Percentiles rank a stretch among this genome's conserved stretches.
Conservation (phyloP, 345 rosid genomes). For the Ceriops tagal region DNA sequence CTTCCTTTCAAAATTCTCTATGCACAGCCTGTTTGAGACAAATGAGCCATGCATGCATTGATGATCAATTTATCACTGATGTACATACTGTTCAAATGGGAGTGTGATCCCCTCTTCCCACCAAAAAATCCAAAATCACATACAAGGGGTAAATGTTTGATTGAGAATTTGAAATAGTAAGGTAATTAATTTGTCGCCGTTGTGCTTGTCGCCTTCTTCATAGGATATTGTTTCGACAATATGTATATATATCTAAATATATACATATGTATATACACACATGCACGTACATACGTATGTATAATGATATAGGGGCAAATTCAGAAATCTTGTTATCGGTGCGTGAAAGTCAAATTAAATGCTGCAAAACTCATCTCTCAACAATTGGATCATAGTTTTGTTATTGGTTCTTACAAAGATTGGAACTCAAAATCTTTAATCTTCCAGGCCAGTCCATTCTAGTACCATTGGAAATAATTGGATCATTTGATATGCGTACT, state of each 20-base stretch:
- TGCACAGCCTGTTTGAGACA: background rate
- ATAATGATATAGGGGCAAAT: background rate
- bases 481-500: too few species aligned
- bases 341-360: background rate
- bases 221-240: too few species aligned
- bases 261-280: too few species aligned
- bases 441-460: too few species aligned
- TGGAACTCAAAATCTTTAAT: too few species aligned
- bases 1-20: background rate
- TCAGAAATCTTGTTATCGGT: background rate
- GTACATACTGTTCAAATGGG: conserved; percentile 8
- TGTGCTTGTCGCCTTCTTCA: too few species aligned
- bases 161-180: background rate
- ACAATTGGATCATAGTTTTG: too few species aligned
- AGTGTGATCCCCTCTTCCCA: conserved; percentile 8
- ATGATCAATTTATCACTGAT: conserved; percentile 15
- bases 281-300: too few species aligned
- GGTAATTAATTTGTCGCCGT: background rate
- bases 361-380: background rate
- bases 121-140: background rate
- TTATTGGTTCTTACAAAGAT: too few species aligned
- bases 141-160: too few species aligned
- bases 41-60: background rate
- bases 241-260: too few species aligned
- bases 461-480: too few species aligned